phyloP scores from a whole-genome alignment of 345 rosid species.

The Trapa bicornis region DNA sequence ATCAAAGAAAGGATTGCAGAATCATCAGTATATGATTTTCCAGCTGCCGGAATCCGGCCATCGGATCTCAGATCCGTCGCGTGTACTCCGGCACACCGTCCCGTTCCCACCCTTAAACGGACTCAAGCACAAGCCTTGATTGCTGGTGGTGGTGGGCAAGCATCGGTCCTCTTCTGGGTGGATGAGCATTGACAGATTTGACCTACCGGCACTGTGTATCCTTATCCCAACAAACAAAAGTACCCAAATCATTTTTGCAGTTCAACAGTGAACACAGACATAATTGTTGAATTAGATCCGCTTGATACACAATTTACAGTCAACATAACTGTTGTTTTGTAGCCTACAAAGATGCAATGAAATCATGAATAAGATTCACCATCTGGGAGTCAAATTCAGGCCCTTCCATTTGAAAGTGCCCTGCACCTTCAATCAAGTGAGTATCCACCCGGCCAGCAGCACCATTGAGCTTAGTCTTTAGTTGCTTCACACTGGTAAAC shows the following conservation, averaged over 20 bases:
- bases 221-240: not conserved
- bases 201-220: constrained; percentile 11
- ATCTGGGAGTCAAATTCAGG: constrained; percentile 67
- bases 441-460: constrained; percentile 56
- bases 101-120: too few relatives aligned
- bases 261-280: not conserved
- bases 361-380: constrained; percentile 48
- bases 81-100: too few relatives aligned
- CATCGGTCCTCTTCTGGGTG: not conserved
- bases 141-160: too few relatives aligned
- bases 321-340: not conserved
- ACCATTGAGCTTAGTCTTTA: constrained; percentile 58
- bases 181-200: not conserved
- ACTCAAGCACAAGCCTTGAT: too few relatives aligned
- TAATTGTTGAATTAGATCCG: not conserved
- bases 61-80: too few relatives aligned
- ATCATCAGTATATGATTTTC: too few relatives aligned
- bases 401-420: constrained; percentile 97
- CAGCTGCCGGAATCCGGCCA: too few relatives aligned
- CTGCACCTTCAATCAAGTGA: constrained; percentile 70
- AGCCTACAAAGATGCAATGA: constrained; percentile 39
- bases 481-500: constrained; percentile 80
- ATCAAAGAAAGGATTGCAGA: not conserved
- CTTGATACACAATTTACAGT: not conserved
- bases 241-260: not conserved